Conservation (phyloP, 768 basidiomycete species). For the Russula olivacea region DNA sequence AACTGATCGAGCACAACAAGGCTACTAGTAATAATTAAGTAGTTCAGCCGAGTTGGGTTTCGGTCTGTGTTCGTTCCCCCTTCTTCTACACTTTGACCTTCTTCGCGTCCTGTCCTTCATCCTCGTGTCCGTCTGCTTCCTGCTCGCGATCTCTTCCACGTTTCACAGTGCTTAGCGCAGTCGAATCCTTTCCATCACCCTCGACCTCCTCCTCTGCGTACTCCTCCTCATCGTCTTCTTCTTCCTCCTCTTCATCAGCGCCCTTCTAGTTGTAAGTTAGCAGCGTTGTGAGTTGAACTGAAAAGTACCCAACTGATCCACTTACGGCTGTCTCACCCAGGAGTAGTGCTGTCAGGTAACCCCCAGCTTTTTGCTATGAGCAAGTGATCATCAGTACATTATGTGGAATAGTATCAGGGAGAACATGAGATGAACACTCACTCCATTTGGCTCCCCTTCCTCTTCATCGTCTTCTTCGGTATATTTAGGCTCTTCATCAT, state of each 20-base stretch:
- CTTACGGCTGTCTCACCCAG: background rate
- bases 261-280: slow-evolving; percentile 1
- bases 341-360: slow-evolving; percentile 14
- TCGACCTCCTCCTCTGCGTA: slow-evolving; percentile 5
- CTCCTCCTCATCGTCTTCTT: background rate
- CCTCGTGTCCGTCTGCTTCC: background rate
- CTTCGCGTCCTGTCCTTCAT: slow-evolving; percentile 11
- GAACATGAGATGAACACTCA: background rate
- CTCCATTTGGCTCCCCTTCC: slow-evolving; percentile 16
- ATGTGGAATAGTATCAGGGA: background rate
- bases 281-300: background rate
- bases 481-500: background rate
- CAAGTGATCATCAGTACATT: background rate
- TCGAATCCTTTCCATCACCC: background rate
- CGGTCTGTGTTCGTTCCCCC: background rate
- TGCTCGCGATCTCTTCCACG: slow-evolving; percentile 7
- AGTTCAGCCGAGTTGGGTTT: background rate
- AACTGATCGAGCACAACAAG: slow-evolving; percentile 1
- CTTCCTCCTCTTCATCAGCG: background rate
- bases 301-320: background rate
- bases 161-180: slow-evolving; percentile 4
- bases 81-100: slow-evolving; percentile 13
- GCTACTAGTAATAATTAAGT: too few species aligned
- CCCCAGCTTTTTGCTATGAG: background rate
- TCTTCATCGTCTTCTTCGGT: background rate